A percentile compares a stretch with the other conserved stretches of the same genome.
Evolutionary conservation across 1,284 basidiomycete genomes (phyloP).

Genomic region (Heterobasidion occidentale): DNA sequence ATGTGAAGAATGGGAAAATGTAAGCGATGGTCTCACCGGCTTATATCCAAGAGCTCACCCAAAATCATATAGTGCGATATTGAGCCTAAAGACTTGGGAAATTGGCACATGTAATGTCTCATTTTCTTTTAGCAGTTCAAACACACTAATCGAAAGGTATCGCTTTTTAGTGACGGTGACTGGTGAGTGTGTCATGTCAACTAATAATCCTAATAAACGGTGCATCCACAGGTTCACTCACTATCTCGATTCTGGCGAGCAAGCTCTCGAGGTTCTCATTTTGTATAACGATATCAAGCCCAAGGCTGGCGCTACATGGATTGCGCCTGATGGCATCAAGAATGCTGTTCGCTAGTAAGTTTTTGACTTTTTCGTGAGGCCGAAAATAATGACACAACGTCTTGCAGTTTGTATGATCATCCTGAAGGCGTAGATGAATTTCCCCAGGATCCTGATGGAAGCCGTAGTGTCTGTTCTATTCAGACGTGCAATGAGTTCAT

Average conservation of each 20-base stretch:
- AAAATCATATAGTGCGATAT: slow-evolving; percentile 14
- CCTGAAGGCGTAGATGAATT: slow-evolving; percentile 18
- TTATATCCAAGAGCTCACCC: not conserved
- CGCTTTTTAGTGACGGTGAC: slow-evolving; percentile 19
- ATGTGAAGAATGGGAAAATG: slow-evolving; percentile 19
- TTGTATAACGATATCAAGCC: slow-evolving; percentile 26
- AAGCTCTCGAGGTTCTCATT: slow-evolving; percentile 26
- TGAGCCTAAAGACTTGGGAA: slow-evolving; percentile 22
- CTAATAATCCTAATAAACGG: not conserved
- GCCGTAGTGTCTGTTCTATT: slow-evolving; percentile 18
- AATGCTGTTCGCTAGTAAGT: slow-evolving; percentile 23
- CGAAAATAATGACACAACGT: not conserved
- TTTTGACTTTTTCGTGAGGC: not conserved
- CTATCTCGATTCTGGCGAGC: slow-evolving; percentile 30
- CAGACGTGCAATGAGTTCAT: slow-evolving; percentile 21
- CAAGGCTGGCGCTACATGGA: slow-evolving; percentile 25
- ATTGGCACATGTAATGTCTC: slow-evolving; percentile 25
- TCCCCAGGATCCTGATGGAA: slow-evolving; percentile 19
- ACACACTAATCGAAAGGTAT: not conserved
- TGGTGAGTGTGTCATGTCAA: slow-evolving; percentile 13
- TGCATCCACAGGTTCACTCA: slow-evolving; percentile 17
- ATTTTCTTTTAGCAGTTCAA: not conserved
- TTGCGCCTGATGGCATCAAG: slow-evolving; percentile 26
- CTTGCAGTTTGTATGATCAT: slow-evolving; percentile 19
- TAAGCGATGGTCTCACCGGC: slow-evolving; percentile 6